Evolutionary conservation across 139 green algal genomes (phyloP), one percentile per base, ranked within the genome.

Genomic region (Marvania coccoides): DNA sequence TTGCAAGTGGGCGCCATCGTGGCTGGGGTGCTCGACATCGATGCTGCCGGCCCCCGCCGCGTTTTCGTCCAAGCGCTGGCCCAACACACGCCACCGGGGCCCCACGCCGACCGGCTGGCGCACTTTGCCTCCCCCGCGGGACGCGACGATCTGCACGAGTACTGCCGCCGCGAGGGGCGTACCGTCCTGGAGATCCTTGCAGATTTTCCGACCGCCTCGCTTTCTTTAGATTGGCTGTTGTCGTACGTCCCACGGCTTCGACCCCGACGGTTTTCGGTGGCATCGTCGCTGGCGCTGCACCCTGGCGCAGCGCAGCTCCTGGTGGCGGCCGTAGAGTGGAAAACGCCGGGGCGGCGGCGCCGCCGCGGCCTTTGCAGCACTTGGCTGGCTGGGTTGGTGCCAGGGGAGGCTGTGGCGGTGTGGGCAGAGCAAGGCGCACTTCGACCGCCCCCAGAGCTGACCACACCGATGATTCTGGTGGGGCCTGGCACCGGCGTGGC

Each of bases 221-320:
- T 83, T 5, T 80, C 88, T 8, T 75, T 98, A 29, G 82, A 86
- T 38, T 91, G 90, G 81, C 72, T 97, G 45, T 79, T 97, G 47
- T 77, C 91, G 65, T 60, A 24, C 0, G 71, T 61, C 3, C 92
- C 92, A 0, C 79, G 70, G 19, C 81, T 98, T 26, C 66, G 75
- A 37, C 87, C 93, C 2, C 81, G 94, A n/a, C 76, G 80, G 40
- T 98, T 97, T 72, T 96, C 86, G 29, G 85, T 96, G 36, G 81
- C 90, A 7, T 95, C 85, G 28, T 87, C 84, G 10, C 79, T 60
- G 1, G 7, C 7, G 2, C 68, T 78, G 13, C 83, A 94, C 67
- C 79, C 78, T 0, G 19, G 48, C 8, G 40, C 66, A 6, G 77
- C 70, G 7, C 81, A 95, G 61, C 47, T 98, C 7, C 84, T 84